phyloP scores from a whole-genome alignment of 129 eudicot genomes.

The Heracleum sosnowskyi region DNA sequence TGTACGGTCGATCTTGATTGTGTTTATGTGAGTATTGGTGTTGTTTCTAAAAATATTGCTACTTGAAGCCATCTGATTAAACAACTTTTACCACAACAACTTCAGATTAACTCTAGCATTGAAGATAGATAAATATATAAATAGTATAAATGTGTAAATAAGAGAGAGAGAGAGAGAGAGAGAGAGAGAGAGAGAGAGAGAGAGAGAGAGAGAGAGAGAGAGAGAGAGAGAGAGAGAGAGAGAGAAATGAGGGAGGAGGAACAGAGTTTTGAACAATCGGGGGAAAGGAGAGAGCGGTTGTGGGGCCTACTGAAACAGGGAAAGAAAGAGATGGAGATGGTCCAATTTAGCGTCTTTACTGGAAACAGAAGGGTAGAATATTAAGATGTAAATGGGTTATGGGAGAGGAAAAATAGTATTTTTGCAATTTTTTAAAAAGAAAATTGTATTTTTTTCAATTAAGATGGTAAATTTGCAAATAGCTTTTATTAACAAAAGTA shows the following conservation, averaged over 20 bases:
- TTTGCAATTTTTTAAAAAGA: no score
- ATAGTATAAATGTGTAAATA: no score
- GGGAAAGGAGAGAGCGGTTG: neutral
- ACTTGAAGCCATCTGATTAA: conserved; percentile 4
- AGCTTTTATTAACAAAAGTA: no score
- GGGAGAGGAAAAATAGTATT: no score
- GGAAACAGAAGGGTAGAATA: no score
- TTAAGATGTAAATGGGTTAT: no score
- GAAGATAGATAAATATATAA: neutral
- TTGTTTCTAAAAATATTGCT: conserved; percentile 55
- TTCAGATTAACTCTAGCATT: neutral
- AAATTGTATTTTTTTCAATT: no score
- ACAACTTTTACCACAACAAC: neutral
- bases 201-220: neutral
- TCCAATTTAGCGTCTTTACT: neutral
- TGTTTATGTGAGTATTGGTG: conserved; percentile 32
- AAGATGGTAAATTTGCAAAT: no score
- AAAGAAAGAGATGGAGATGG: neutral
- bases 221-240: no score
- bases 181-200: neutral
- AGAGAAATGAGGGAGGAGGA: neutral
- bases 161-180: no score
- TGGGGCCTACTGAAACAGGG: neutral
- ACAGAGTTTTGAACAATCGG: neutral
- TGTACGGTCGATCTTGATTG: conserved; percentile 32